Evolutionary conservation across 768 basidiomycete species (phyloP).

Genomic region (Naganishia randhawae): DNA sequence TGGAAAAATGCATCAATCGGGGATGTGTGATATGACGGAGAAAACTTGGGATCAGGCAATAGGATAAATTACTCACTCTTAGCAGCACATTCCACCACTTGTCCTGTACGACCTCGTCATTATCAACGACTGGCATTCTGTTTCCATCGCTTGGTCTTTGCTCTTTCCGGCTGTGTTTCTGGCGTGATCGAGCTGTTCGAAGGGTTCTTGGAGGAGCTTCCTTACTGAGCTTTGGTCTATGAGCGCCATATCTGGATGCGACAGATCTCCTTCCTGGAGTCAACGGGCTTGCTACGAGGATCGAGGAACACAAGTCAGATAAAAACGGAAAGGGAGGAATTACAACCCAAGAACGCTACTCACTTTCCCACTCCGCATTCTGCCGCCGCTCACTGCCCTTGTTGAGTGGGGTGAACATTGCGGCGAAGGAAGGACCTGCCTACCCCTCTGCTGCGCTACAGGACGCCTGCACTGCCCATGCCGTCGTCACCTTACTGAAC

Average conservation of each 20-base stretch:
- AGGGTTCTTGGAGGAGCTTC: neutral
- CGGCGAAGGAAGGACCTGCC: too few species aligned
- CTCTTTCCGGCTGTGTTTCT: neutral
- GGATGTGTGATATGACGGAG: too few species aligned
- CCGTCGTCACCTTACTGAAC: too few species aligned
- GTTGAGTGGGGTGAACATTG: constrained; percentile 50
- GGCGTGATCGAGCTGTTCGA: neutral
- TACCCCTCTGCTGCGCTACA: too few species aligned
- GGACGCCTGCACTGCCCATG: too few species aligned
- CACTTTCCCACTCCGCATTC: constrained; percentile 45
- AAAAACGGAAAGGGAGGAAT: neutral
- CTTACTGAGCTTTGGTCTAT: neutral
- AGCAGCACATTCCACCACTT: constrained; percentile 28
- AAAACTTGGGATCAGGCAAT: constrained; percentile 36
- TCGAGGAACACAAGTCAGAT: neutral
- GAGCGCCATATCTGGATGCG: neutral
- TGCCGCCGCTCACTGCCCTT: constrained; percentile 47
- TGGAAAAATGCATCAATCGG: constrained; percentile 25
- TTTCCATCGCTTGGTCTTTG: neutral
- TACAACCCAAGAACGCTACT: constrained; percentile 16
- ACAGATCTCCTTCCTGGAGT: constrained; percentile 30
- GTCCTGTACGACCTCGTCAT: constrained; percentile 12
- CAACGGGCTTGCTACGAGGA: constrained; percentile 34
- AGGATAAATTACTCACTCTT: constrained; percentile 24
- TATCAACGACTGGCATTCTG: constrained; percentile 12